Evolutionary conservation across 106 monocot species (phyloP).

Genomic region (Apostasia shenzhenica): DNA sequence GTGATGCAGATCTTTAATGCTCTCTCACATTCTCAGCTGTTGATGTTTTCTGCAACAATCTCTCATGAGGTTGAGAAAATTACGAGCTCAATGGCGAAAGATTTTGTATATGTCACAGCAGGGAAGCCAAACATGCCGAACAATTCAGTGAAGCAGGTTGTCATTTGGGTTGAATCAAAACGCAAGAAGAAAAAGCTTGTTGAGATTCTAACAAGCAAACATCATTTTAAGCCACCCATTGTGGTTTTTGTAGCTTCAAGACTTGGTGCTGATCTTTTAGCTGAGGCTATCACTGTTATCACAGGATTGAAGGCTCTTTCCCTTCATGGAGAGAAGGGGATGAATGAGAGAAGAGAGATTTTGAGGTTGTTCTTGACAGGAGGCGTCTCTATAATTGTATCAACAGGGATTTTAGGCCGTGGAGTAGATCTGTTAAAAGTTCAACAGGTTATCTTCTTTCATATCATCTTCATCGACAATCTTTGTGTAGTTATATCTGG

Average conservation of each 20-base stretch:
- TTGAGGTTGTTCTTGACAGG: constrained; percentile 64
- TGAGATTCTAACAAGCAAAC: constrained; percentile 67
- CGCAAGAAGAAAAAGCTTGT: constrained; percentile 81
- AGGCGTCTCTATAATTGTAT: constrained; percentile 65
- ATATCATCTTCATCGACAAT: constrained; percentile 15
- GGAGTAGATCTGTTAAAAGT: constrained; percentile 71
- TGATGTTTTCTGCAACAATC: constrained; percentile 88
- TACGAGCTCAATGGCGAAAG: constrained; percentile 37
- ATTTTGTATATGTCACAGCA: constrained; percentile 35
- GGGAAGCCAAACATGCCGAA: constrained; percentile 43
- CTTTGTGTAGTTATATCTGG: too few species aligned
- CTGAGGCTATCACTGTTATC: constrained; percentile 49
- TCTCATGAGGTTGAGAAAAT: constrained; percentile 57
- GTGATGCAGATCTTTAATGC: constrained; percentile 80
- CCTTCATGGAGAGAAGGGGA: constrained; percentile 82
- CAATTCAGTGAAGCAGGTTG: constrained; percentile 60
- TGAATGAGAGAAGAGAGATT: constrained; percentile 84
- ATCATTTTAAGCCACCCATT: constrained; percentile 69
- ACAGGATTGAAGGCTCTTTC: constrained; percentile 67
- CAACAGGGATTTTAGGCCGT: constrained; percentile 73
- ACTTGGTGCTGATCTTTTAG: constrained; percentile 72
- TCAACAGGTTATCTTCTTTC: constrained; percentile 75
- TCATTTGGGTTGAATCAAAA: constrained; percentile 86
- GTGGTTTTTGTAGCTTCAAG: constrained; percentile 85
- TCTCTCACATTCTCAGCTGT: constrained; percentile 59